Conservation (phyloP, 495 filamentous ascomycete species). For the Schizothecium vesticola region DNA sequence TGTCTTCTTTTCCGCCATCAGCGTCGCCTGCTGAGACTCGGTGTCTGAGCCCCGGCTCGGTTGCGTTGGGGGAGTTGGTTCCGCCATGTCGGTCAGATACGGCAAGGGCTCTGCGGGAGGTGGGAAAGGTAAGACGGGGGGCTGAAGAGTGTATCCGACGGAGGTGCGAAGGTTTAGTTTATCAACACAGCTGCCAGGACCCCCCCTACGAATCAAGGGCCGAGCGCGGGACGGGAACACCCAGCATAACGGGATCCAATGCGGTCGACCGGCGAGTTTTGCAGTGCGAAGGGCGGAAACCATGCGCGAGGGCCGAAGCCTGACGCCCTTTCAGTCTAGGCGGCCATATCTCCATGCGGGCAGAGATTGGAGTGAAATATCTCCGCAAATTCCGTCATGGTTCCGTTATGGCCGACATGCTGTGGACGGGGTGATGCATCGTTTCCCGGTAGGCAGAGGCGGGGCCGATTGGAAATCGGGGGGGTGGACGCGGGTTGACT, state of each 20-base stretch:
- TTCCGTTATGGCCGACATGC: background rate
- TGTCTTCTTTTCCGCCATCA: background rate
- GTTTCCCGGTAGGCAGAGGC: background rate
- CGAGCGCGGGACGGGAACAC: background rate
- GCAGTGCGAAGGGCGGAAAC: background rate
- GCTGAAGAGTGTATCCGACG: background rate
- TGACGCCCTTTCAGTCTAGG: background rate
- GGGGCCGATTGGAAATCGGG: background rate
- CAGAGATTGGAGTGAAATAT: background rate
- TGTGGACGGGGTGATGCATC: background rate
- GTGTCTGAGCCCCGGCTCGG: background rate
- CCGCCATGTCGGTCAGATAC: background rate
- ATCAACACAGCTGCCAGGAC: background rate
- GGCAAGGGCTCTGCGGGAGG: background rate
- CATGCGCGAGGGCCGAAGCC: background rate
- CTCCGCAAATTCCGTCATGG: background rate
- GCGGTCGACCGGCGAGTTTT: background rate
- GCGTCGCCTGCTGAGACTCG: background rate
- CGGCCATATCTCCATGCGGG: background rate
- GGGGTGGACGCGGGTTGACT: background rate
- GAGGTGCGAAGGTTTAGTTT: background rate
- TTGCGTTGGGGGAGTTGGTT: background rate
- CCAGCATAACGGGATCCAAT: background rate
- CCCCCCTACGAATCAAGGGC: background rate
- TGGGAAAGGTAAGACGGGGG: background rate